Percentiles rank a stretch among this genome's conserved stretches.
phyloP scores from a whole-genome alignment of 805 yeast species.

The Starmerella cellae region DNA sequence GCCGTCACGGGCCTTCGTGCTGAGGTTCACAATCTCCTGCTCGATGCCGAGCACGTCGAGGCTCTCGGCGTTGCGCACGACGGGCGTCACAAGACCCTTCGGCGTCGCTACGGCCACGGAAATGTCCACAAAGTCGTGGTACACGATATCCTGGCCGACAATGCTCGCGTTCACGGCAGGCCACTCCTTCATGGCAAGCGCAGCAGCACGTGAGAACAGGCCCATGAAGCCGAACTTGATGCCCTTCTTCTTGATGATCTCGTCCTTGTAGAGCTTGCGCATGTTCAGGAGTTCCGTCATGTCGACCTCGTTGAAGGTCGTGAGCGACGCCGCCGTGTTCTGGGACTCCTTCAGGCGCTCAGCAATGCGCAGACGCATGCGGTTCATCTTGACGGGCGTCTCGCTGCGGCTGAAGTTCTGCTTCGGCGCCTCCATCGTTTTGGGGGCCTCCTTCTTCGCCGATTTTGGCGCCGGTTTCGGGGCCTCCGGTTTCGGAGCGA shows the following conservation, averaged over 20 bases:
- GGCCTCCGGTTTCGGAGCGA: constrained; percentile 25
- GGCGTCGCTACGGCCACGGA: constrained; percentile 98
- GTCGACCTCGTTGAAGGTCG: constrained; percentile 96
- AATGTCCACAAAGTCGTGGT: constrained; percentile 91
- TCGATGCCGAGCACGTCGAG: constrained; percentile 79
- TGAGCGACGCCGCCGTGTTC: constrained; percentile 94
- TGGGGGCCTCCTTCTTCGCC: constrained; percentile 26
- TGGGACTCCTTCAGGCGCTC: constrained; percentile 98
- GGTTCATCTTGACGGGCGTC: constrained; percentile 92
- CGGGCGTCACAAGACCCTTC: constrained; percentile 96
- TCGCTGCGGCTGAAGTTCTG: constrained; percentile 54
- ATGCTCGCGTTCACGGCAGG: constrained; percentile 95
- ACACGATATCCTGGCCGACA: constrained; percentile 61
- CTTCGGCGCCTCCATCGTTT: constrained; percentile 24
- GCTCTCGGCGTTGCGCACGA: constrained; percentile 92
- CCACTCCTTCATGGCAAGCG: constrained; percentile 83
- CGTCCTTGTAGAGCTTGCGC: constrained; percentile 95
- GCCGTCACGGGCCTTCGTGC: constrained; percentile 92
- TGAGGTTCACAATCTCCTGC: constrained; percentile 65
- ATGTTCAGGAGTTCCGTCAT: constrained; percentile 83
- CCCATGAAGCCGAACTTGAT: constrained; percentile 98
- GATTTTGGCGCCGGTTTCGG: constrained; percentile 24
- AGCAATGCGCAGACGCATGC: constrained; percentile 97
- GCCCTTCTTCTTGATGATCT: constrained; percentile 83
- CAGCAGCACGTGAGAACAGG: constrained; percentile 84